phyloP scores from a whole-genome alignment of 2,329 filamentous ascomycete species.

The Calonectria multiphialidica region DNA sequence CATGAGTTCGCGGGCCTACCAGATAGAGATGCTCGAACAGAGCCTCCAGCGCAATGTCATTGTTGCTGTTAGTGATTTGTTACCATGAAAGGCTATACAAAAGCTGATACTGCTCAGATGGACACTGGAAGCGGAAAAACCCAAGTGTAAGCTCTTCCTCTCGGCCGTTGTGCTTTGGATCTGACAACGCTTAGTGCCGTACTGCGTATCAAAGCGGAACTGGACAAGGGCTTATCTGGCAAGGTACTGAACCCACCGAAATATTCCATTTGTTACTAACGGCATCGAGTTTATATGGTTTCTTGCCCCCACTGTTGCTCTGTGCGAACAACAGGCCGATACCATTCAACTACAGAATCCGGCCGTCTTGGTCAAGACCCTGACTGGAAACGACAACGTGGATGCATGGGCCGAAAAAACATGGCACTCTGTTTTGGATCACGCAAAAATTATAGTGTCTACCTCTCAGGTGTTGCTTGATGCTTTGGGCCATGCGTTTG shows the following conservation, averaged over 20 bases:
- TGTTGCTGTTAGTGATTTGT: conserved; percentile 67
- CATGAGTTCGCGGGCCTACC: conserved; percentile 71
- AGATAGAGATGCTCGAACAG: conserved; percentile 80
- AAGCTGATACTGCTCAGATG: conserved; percentile 66
- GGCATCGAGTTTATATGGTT: conserved; percentile 75
- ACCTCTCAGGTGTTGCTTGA: conserved; percentile 82
- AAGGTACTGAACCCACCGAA: conserved; percentile 69
- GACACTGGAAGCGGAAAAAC: conserved; percentile 86
- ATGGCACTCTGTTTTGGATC: conserved; percentile 76
- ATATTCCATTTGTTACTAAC: conserved; percentile 28
- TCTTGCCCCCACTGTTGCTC: conserved; percentile 74
- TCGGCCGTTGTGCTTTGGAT: not conserved
- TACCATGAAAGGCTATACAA: not conserved
- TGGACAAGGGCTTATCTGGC: conserved; percentile 63
- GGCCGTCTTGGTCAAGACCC: conserved; percentile 67
- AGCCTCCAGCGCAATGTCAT: conserved; percentile 79
- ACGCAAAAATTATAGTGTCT: conserved; percentile 80
- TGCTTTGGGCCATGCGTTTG: conserved; percentile 80
- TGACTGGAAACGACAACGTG: conserved; percentile 77
- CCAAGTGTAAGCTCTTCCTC: conserved; percentile 68
- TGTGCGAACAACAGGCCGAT: conserved; percentile 75
- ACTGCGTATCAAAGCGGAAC: conserved; percentile 74
- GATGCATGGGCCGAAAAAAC: conserved; percentile 78
- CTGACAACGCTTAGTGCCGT: conserved; percentile 65
- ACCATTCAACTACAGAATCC: conserved; percentile 72